Evolutionary conservation across 75 land plant genomes (phyloP), one percentile per base, ranked within the genome.

Genomic region (Selaginella tamariscina): DNA sequence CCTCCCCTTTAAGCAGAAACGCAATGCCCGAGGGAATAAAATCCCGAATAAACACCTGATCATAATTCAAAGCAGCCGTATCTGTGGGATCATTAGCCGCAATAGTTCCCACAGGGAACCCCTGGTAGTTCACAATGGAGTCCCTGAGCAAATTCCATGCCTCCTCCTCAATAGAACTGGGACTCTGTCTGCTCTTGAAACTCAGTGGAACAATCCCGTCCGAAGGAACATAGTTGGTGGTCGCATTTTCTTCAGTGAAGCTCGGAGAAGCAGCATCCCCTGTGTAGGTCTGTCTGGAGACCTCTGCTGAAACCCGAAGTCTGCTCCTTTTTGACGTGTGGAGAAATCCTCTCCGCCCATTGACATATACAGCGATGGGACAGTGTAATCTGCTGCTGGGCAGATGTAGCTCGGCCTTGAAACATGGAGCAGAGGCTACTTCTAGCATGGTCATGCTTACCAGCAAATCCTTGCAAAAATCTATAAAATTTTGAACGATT

Each of bases 41-140:
- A 59, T 59, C 62, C 18, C 62, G 62, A 5, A 59, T 59, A n/a
- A 59, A 59, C 5, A 59, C 62, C 21, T 59, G 62, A 59, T 59
- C 62, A n/a, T 59, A 59, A n/a, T 59, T 59, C 8, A 59, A 9
- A 59, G 62, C 24, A 5, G 21, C 5, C 8, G 62, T n/a, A 23
- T 59, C 62, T 2, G 27, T 26, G 26, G 62, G 62, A n/a, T 59
- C 62, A n/a, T 59, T 59, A 5, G 62, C 62, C 8, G 62, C 62
- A 23, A 59, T 59, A 5, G 62, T 59, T 21, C 62, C 62, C 62
- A 59, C 62, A 8, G 62, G 62, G 21, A 2, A 23, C n/a, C 62
- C 62, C 8, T 26, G 26, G 26, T 59, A 59, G 62, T 59, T 5
- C 24, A 59, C 62, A 8, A 59, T 59, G 26, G 62, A 59, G 26